Percentiles rank a stretch among this genome's conserved stretches.
phyloP scores from a whole-genome alignment of 2,329 filamentous ascomycete genomes.

The Apiospora arundinis region DNA sequence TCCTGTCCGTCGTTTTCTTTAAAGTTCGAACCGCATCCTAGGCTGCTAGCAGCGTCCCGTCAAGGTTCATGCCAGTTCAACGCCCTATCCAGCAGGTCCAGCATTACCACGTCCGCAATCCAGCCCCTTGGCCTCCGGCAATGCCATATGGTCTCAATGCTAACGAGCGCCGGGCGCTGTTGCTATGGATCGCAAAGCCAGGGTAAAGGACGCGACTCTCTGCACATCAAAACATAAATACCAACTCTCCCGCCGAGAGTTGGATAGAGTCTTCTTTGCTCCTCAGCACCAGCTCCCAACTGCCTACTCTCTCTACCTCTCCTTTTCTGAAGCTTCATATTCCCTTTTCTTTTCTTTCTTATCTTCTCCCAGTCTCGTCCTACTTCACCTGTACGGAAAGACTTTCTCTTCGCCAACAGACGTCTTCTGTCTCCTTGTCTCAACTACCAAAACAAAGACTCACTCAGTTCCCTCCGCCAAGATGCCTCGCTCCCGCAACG shows the following conservation, averaged over 20 bases:
- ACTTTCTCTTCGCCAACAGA: conserved; percentile 1
- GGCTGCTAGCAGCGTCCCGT: background rate
- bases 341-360: background rate
- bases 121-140: conserved; percentile 4
- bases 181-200: background rate
- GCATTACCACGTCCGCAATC: background rate
- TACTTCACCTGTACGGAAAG: background rate
- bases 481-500: conserved; percentile 13
- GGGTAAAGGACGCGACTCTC: background rate
- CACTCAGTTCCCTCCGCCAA: background rate
- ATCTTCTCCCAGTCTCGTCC: background rate
- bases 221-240: background rate
- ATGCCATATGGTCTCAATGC: conserved; percentile 13
- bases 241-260: background rate
- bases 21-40: background rate
- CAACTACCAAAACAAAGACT: conserved; percentile 2
- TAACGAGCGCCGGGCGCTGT: background rate
- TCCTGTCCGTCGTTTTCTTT: background rate
- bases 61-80: conserved; percentile 9
- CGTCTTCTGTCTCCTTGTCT: conserved; percentile 5
- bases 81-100: background rate
- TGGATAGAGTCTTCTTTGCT: conserved; percentile 16
- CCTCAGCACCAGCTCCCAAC: conserved; percentile 13
- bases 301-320: conserved; percentile 6
- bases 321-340: conserved; percentile 6